Percentiles rank a stretch among this genome's conserved stretches.
Evolutionary conservation across 1,284 basidiomycete species (phyloP).

Genomic region (Schizophyllum amplum): DNA sequence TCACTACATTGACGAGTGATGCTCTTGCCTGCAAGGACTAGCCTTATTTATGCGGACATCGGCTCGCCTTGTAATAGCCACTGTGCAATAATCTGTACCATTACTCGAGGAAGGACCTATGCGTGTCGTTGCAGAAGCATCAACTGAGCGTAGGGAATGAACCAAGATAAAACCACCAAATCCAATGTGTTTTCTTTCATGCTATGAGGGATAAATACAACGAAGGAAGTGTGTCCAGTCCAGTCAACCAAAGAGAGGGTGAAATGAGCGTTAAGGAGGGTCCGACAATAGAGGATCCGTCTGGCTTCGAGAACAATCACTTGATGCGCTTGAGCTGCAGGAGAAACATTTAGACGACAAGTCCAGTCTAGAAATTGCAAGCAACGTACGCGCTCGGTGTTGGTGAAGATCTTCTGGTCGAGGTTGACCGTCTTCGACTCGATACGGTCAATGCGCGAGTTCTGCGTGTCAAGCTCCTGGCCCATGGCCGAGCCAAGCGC

Average conservation of each 20-base stretch:
- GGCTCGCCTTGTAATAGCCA: no score
- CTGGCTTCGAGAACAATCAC: no score
- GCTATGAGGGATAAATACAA: background rate
- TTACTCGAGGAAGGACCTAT: no score
- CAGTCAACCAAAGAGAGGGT: no score
- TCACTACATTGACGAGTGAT: constrained; percentile 29
- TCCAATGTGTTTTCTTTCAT: no score
- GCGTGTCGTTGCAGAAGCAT: constrained; percentile 1
- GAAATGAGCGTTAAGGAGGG: no score
- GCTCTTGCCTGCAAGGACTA: constrained; percentile 10
- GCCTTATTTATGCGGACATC: no score
- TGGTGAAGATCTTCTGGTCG: constrained; percentile 56
- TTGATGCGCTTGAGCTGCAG: constrained; percentile 64
- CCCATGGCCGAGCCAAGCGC: constrained; percentile 81
- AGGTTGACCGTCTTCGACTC: constrained; percentile 61
- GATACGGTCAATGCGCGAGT: constrained; percentile 60
- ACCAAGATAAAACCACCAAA: no score
- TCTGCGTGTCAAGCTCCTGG: constrained; percentile 74
- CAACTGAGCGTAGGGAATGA: background rate
- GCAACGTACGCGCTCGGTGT: constrained; percentile 57
- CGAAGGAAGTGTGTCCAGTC: constrained; percentile 2
- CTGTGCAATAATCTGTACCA: no score
- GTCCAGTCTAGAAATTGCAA: constrained; percentile 22
- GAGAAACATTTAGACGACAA: constrained; percentile 3
- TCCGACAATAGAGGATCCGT: no score